phyloP scores from a whole-genome alignment of 768 basidiomycete species.

The Hydnomerulius pinastri region DNA sequence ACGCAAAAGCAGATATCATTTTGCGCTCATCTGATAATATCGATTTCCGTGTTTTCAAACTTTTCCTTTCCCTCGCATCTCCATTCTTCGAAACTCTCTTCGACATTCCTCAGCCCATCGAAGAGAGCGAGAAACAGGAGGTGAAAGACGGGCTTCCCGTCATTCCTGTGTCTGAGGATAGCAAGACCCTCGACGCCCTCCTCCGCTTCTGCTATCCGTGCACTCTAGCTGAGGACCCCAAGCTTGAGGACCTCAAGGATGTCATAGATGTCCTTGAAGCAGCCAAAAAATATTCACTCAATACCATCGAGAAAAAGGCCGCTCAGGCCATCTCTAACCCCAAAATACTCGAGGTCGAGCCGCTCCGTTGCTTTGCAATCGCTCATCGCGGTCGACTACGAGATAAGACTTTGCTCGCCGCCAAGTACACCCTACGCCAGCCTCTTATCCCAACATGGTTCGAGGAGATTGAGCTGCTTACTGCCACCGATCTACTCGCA shows the following conservation, averaged over 20 bases:
- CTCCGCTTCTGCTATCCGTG: constrained; percentile 12
- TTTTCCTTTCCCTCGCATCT: too few relatives aligned
- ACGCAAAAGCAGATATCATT: too few relatives aligned
- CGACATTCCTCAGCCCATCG: constrained; percentile 19
- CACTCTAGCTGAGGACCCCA: constrained; percentile 9
- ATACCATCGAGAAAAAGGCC: constrained; percentile 8
- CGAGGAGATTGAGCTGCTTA: constrained; percentile 23
- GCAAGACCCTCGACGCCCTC: too few relatives aligned
- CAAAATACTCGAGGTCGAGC: constrained; percentile 8
- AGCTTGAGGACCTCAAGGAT: background rate
- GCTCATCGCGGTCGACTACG: constrained; percentile 21
- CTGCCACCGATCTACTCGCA: constrained; percentile 18
- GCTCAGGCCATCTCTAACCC: constrained; percentile 16
- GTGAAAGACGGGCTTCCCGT: constrained; percentile 7
- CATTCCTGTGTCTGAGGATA: constrained; percentile 9
- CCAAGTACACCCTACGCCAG: constrained; percentile 20
- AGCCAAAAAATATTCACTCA: constrained; percentile 1
- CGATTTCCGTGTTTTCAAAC: too few relatives aligned
- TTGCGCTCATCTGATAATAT: too few relatives aligned
- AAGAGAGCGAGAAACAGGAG: background rate
- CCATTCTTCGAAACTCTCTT: too few relatives aligned
- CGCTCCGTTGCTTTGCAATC: constrained; percentile 28
- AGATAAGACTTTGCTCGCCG: constrained; percentile 21
- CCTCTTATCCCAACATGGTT: constrained; percentile 17
- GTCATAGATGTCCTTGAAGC: background rate